Base-by-base conservation (phyloP, 768 basidiomycete genomes). In the Chalciporus pseudorubinellus region DNA sequence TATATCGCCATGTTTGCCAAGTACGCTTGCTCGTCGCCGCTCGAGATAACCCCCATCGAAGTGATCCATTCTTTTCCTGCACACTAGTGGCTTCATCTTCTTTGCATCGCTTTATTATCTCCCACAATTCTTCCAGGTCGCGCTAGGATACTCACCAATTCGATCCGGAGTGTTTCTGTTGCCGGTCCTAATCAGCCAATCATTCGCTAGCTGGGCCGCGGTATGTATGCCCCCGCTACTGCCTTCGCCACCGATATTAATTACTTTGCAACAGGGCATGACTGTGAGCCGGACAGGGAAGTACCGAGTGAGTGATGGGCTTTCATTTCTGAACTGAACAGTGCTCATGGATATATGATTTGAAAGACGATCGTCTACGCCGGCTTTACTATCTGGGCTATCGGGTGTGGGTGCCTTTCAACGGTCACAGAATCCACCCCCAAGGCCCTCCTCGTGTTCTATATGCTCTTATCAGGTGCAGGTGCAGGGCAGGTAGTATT, bases 51-150 rank as follows among this genome's bases (percentile, higher is more conserved):
- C 29, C 10, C 9, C 10, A 8, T 1, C 4, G 29, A 12, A 31
- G 10, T 31, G 13, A 31, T 9, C 12, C 29, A 6, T 12, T 11
- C 8, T 11, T 31, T 31, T 31, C 29, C 12, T 13, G 29, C 11
- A 0, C 42, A 10, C 8, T 51, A 84, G 82, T 44, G 82, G 81
- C 21, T 78, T 83, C 55, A 71, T 83, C 3, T 83, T 82, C 65
- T 83, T 78, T 66, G 83, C 80, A n/a, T 77, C 84, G 9, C 63
- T 87, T 13, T 88, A 82, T 65, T 88, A 87, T 59, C 75, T 89
- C 0, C 87, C 89, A 1, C 83, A 86, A 56, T 89, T 81, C 63
- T 86, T 88, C 68, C 87, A 89, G 68, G 80, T 87, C 8, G 85
- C 80, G 3, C 68, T 84, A 16, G 83, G 82, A 4, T 81, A 79